phyloP scores from a whole-genome alignment of 495 filamentous ascomycete species.

The Daldinia loculata region DNA sequence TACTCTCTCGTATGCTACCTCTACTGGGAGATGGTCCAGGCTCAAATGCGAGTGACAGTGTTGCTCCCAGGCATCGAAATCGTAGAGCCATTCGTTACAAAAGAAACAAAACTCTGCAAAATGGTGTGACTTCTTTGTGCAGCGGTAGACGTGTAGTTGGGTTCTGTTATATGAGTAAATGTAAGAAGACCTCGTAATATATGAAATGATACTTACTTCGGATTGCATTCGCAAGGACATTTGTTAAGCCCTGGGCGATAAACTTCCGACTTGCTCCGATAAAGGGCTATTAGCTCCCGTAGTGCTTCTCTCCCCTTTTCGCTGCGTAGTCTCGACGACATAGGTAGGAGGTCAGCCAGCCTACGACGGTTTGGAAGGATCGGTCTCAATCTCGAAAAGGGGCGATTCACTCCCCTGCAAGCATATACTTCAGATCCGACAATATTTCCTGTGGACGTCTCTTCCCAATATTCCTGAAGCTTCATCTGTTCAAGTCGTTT shows the following conservation, averaged over 20 bases:
- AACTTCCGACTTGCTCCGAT: neutral
- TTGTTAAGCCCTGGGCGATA: neutral
- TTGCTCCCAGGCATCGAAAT: neutral
- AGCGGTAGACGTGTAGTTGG: neutral
- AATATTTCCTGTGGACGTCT: neutral
- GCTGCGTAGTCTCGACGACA: neutral
- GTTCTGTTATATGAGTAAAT: too few species aligned
- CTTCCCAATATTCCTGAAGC: too few species aligned
- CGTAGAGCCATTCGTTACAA: neutral
- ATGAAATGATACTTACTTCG: too few species aligned
- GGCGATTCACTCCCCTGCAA: neutral
- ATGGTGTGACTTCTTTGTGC: neutral
- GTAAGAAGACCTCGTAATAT: too few species aligned
- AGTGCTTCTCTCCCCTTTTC: neutral
- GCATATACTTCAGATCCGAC: neutral
- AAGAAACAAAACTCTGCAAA: neutral
- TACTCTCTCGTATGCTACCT: neutral
- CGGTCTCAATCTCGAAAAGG: neutral
- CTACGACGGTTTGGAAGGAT: neutral
- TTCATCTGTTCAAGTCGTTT: too few species aligned
- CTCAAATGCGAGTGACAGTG: neutral
- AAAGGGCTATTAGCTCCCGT: neutral
- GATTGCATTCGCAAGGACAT: neutral
- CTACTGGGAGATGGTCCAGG: neutral
- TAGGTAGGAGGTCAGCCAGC: neutral